Percentiles rank a stretch among this genome's conserved stretches.
Conservation (phyloP, 257 asterid genomes). For the Henckelia pumila region DNA sequence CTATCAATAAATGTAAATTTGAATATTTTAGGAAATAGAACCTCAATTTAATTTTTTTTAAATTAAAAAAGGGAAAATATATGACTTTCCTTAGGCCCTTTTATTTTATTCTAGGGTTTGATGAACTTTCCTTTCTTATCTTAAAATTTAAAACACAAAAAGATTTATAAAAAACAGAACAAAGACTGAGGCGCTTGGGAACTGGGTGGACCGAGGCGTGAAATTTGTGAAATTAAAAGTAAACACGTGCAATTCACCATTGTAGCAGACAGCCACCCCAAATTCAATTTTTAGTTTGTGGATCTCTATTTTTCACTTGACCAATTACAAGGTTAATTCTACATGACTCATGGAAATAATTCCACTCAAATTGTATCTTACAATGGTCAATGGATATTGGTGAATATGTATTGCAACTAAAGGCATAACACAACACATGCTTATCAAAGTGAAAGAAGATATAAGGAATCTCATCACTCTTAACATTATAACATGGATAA, state of each 20-base stretch:
- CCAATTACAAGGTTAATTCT: constrained; percentile 1
- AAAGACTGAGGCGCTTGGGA: too few relatives aligned
- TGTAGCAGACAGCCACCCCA: neutral
- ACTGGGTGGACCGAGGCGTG: constrained; percentile 1
- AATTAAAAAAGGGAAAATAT: too few relatives aligned
- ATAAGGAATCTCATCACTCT: constrained; percentile 7
- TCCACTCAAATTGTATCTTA: neutral
- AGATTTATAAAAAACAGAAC: too few relatives aligned
- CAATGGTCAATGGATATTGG: constrained; percentile 7
- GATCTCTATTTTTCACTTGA: constrained; percentile 9
- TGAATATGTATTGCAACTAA: constrained; percentile 17
- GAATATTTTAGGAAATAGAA: too few relatives aligned
- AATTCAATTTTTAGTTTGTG: neutral
- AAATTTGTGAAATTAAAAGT: neutral
- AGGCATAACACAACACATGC: neutral
- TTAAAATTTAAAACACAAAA: too few relatives aligned
- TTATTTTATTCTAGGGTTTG: too few relatives aligned
- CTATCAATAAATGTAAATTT: too few relatives aligned
- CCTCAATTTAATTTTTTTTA: too few relatives aligned
- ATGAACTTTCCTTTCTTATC: too few relatives aligned
- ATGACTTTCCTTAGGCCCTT: too few relatives aligned
- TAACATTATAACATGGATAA: constrained; percentile 1
- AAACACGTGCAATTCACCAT: constrained; percentile 1
- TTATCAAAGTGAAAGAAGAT: constrained; percentile 10
- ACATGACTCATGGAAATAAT: neutral